Evolutionary conservation across 305 asterid genomes (phyloP), one percentile per base, ranked within the genome.

Genomic region (Plantago coronopus): DNA sequence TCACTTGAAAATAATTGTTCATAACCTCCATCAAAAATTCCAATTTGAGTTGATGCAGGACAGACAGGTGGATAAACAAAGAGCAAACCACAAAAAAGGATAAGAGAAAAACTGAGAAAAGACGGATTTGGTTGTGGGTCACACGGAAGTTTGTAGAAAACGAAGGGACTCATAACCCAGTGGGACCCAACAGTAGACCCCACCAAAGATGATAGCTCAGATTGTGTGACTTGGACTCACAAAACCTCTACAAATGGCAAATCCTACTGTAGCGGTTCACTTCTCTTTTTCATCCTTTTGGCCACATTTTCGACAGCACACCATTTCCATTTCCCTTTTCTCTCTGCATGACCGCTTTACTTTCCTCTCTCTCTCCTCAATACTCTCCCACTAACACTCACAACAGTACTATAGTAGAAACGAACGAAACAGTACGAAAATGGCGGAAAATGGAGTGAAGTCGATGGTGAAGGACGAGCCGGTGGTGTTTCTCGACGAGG

Each of bases 391-490:
- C 38, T 31, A 5, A 31, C 38, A 31, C 38, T 3, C 38, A 2
- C 7, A 6, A 34, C 40, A 34, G 0, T 7, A 34, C 40, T 34
- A n/a, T n/a, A 34, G 40, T 12, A 6, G 8, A 7, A 9, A 9
- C 11, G 73, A 71, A 38, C 62, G 37, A 21, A 48, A 59, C 51
- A 22, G 43, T 31, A 20, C 59, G 12, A 34, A 37, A 17, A 56
- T 46, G 17, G 50, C 13, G 11, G 63, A 66, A 4, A 43, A 48
- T 17, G 54, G 55, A 12, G 64, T 23, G 78, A 75, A 61, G 67
- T 29, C 17, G 21, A 16, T 31, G 31, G 84, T 87, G 17, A 87
- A 90, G 64, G 82, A 81, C 59, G 97, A 90, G 63, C 87, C 83
- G 2, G 49, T 63, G 38, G 17, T 76, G 6, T 63, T 66, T 51